A percentile compares a stretch with the other conserved stretches of the same genome.
Conservation (phyloP, 2,329 filamentous ascomycete genomes). For the Cephalotrichum gorgonifer region DNA sequence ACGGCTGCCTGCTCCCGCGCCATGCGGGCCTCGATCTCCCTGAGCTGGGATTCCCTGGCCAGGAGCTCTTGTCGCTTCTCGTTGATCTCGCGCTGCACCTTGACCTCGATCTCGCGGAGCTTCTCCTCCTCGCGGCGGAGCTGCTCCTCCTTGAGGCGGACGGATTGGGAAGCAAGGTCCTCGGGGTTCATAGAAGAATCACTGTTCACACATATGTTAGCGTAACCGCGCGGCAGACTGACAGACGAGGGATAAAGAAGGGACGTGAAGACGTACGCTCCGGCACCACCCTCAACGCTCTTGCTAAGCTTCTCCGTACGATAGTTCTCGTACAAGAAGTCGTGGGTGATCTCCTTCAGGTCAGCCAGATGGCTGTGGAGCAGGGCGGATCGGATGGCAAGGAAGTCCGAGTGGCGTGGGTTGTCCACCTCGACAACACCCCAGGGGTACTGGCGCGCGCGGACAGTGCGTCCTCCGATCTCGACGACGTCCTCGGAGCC, state of each 20-base stretch:
- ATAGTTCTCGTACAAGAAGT: slow-evolving; percentile 99
- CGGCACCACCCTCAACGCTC: slow-evolving; percentile 86
- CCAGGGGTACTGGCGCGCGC: slow-evolving; percentile 97
- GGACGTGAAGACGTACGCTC: slow-evolving; percentile 56
- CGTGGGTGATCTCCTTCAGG: slow-evolving; percentile 98
- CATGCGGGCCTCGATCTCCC: slow-evolving; percentile 98
- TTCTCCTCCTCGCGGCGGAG: slow-evolving; percentile 99
- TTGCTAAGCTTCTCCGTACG: slow-evolving; percentile 99
- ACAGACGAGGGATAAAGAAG: background rate
- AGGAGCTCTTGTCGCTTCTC: slow-evolving; percentile 98
- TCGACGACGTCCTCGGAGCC: slow-evolving; percentile 93
- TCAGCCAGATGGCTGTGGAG: slow-evolving; percentile 97
- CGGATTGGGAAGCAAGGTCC: slow-evolving; percentile 91
- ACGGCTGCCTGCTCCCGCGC: slow-evolving; percentile 64
- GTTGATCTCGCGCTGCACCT: slow-evolving; percentile 99
- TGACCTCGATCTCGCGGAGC: slow-evolving; percentile 97
- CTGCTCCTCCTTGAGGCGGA: slow-evolving; percentile 98
- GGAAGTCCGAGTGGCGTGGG: slow-evolving; percentile 95
- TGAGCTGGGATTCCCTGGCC: slow-evolving; percentile 94
- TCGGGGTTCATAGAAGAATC: slow-evolving; percentile 96
- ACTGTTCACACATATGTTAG: slow-evolving; percentile 30
- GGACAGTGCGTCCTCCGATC: slow-evolving; percentile 83
- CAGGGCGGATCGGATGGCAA: slow-evolving; percentile 91
- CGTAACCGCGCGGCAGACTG: slow-evolving; percentile 5
- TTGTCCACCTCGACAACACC: slow-evolving; percentile 98